Evolutionary conservation across 768 basidiomycete species (phyloP), one percentile per base, ranked within the genome.

Genomic region (Phylloporus arenicola): DNA sequence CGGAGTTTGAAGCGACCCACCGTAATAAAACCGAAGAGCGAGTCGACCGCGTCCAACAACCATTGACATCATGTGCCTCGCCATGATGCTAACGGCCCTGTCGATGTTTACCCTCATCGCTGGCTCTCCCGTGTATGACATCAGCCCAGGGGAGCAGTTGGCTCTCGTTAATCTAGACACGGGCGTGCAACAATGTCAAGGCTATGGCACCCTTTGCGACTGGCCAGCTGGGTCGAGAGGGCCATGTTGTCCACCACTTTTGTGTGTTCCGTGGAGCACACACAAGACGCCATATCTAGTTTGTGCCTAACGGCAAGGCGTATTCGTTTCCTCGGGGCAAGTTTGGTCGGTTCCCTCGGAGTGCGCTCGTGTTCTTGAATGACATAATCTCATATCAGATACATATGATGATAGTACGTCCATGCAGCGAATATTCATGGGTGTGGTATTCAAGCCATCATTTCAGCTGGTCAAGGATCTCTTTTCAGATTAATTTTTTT

Each of bases 181-280:
- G n/a, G 17, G 33, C 8, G 16, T 24, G 3, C 33, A 39, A 16
- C 37, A 48, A 14, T 57, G 58, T 9, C 38, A 40, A 7, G 13
- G 13, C 0, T 37, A 42, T 9, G 54, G 54, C 8, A 24, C 41
- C 6, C 13, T 61, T 0, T 61, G 60, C n/a, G 52, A 58, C 25
- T 58, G 52, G 56, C 52, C 50, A 6, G 38, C 29, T 22, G 59
- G 60, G 19, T 34, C 59, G 44, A 45, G 48, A 25, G 51, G 54
- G 4, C 56, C 56, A 8, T 61, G 59, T 39, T 52, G 60, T 34
- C 9, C 41, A 17, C 50, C 48, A 6, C 14, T 56, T 27, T n/a
- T 62, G 7, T 62, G 57, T 35, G 17, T 44, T 2, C 60, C 59
- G 2, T n/a, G 43, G 16, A 47, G 40, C 29, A 0, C 16, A 12